These are phyloP conservation scores for Mortierella sp. DNA, from an alignment of 371 early-diverging fungal genomes.

Conservation along the genomic window DNA sequence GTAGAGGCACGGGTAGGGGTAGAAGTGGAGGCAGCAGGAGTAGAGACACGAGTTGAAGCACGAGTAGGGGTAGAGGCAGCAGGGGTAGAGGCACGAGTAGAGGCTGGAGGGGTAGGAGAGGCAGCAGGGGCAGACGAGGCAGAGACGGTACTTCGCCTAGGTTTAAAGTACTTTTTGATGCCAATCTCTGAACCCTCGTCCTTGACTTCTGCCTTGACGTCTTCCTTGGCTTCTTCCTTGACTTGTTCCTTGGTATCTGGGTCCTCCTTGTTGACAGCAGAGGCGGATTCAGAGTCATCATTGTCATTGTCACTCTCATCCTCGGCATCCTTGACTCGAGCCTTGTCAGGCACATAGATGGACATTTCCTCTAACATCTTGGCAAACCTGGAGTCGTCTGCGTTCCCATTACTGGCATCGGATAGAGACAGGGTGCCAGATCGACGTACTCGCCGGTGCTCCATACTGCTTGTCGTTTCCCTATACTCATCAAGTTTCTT, in stretches of 20 bases:
- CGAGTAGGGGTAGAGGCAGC: neutral
- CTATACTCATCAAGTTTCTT: constrained; percentile 17
- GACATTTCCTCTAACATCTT: constrained; percentile 34
- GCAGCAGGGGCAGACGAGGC: neutral
- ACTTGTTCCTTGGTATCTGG: constrained; percentile 5
- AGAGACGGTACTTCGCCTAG: constrained; percentile 7
- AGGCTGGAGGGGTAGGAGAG: neutral
- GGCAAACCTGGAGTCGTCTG: constrained; percentile 29
- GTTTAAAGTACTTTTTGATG: constrained; percentile 35
- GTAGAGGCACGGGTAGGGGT: neutral
- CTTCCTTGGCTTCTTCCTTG: constrained; percentile 1
- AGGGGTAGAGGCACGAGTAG: neutral
- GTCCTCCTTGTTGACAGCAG: constrained; percentile 12
- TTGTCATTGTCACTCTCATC: constrained; percentile 32
- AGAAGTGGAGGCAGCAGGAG: neutral
- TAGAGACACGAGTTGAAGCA: neutral
- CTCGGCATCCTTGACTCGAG: constrained; percentile 39
- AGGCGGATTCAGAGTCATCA: neutral
- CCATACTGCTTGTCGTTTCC: constrained; percentile 6
- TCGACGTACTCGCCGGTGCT: constrained; percentile 8
- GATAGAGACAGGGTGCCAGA: constrained; percentile 27
- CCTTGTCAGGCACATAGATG: constrained; percentile 52
- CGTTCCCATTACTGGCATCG: constrained; percentile 35
- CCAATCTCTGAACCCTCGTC: constrained; percentile 16
- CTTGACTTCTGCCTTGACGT: constrained; percentile 31